Conservation (phyloP, 306 rosid genomes). For the Quercus ilex region DNA sequence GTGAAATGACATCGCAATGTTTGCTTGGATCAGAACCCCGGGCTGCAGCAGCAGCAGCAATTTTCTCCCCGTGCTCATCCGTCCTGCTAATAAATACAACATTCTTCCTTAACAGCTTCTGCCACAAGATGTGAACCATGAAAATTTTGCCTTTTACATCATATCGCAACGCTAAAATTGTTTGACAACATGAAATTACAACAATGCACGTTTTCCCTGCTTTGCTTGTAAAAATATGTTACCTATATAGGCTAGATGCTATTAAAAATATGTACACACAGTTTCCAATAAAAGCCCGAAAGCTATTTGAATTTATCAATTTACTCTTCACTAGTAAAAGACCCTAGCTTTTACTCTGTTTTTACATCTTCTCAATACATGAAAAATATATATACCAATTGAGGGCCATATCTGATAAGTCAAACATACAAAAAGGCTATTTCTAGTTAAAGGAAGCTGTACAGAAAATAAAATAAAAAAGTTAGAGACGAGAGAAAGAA, state of each 20-base stretch:
- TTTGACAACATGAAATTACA: neutral
- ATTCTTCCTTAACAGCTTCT: constrained; percentile 60
- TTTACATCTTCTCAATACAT: neutral
- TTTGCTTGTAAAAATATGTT: neutral
- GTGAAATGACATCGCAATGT: constrained; percentile 75
- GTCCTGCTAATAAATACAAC: constrained; percentile 48
- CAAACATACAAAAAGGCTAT: too few species aligned
- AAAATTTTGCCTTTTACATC: neutral
- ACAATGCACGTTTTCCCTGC: neutral
- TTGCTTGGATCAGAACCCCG: constrained; percentile 67
- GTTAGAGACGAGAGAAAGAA: too few species aligned
- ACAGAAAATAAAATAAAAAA: too few species aligned
- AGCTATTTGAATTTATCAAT: neutral
- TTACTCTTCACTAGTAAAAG: neutral
- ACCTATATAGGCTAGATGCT: neutral
- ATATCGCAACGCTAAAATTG: neutral
- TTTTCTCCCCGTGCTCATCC: constrained; percentile 94
- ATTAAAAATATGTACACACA: neutral
- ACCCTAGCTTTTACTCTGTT: neutral
- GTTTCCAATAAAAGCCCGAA: neutral
- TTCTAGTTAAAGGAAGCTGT: too few species aligned
- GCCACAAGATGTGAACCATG: constrained; percentile 23
- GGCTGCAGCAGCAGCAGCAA: constrained; percentile 79
- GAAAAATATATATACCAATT: neutral
- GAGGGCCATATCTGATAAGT: too few species aligned